A percentile compares a stretch with the other conserved stretches of the same genome.
Conservation (phyloP, 2,329 filamentous ascomycete species). For the Didymella sp. region DNA sequence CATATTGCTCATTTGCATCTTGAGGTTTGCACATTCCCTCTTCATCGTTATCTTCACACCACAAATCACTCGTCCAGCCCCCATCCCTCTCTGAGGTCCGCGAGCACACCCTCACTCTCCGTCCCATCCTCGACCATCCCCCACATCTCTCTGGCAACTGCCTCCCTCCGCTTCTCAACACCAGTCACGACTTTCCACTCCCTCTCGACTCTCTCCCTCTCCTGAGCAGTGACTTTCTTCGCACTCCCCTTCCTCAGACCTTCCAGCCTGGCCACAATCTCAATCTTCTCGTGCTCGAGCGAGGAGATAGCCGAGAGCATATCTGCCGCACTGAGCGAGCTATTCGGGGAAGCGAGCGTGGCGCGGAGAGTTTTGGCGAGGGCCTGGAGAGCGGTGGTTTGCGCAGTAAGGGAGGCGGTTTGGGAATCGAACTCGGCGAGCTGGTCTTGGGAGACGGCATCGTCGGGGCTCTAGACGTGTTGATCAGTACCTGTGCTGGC, state of each 20-base stretch:
- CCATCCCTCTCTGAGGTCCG: slow-evolving; percentile 59
- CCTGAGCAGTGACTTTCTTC: slow-evolving; percentile 57
- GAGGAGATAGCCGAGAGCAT: slow-evolving; percentile 54
- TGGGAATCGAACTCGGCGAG: slow-evolving; percentile 59
- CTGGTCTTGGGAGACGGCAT: slow-evolving; percentile 57
- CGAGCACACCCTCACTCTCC: slow-evolving; percentile 55
- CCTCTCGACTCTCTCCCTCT: slow-evolving; percentile 55
- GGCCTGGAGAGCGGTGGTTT: slow-evolving; percentile 54
- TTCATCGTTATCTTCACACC: too few species aligned
- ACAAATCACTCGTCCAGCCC: slow-evolving; percentile 47
- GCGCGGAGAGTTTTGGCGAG: slow-evolving; percentile 59
- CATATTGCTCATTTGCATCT: too few species aligned
- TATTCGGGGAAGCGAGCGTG: slow-evolving; percentile 55
- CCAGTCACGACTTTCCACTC: slow-evolving; percentile 55
- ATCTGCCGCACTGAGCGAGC: slow-evolving; percentile 59
- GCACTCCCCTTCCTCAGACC: slow-evolving; percentile 51
- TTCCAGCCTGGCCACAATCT: slow-evolving; percentile 52
- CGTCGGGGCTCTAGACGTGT: slow-evolving; percentile 57
- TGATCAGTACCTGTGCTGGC: not conserved
- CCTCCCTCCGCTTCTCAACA: slow-evolving; percentile 53
- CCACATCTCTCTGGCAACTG: slow-evolving; percentile 62
- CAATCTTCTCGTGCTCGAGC: slow-evolving; percentile 55
- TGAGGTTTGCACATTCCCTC: too few species aligned
- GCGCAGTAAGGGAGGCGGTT: slow-evolving; percentile 56
- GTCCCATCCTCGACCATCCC: slow-evolving; percentile 56